Base-by-base conservation (phyloP, 2,329 filamentous ascomycete species). In the Arthrobotrys entomopaga region DNA sequence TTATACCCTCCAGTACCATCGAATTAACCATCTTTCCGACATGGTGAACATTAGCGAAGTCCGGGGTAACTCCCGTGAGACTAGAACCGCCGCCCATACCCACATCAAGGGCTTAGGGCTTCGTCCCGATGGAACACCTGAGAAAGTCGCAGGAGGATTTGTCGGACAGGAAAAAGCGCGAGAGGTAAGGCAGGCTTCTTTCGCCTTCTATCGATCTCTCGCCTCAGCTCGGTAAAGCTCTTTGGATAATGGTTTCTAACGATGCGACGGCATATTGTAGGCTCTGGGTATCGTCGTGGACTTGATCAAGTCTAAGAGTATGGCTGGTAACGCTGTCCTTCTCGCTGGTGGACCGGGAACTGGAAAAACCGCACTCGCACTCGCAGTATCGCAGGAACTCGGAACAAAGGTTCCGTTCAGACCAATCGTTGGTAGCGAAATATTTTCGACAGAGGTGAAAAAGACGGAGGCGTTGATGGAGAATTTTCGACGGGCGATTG, bases 391-490 rank as follows among this genome's bases (percentile, higher is more conserved):
- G 82, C 95, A 98, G 83, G 95, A 99, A 82, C 86, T 99, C 77
- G 95, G 95, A 78, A 97, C 93, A 57, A 98, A 97, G 85, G 96
- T 99, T 67, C 95, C 95, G 5, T 99, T 99, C 82, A 97, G 95
- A 82, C 93, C 94, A 43, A 98, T 99, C 81, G 95, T 97, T 61
- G 95, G 93, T 79, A 97, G 93, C 85, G 95, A 99, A 83, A 91
- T 99, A 79, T 99, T 97, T 84, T 97, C 92, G 78, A 90, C 94
- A 52, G 95, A 99, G 83, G 93, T 99, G 77, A 99, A 99, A 88
- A 99, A 99, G 88, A 99, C 95, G 57, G 95, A 99, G 83, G 91
- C 96, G 78, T 84, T 99, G 81, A 98, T 98, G 95, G 95, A 99
- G 86, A 98, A 98, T 84, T 99, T 99, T 83, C 88, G 95, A 81